Base-by-base conservation (phyloP, 2,329 filamentous ascomycete species). In the Metarhizium rileyi region DNA sequence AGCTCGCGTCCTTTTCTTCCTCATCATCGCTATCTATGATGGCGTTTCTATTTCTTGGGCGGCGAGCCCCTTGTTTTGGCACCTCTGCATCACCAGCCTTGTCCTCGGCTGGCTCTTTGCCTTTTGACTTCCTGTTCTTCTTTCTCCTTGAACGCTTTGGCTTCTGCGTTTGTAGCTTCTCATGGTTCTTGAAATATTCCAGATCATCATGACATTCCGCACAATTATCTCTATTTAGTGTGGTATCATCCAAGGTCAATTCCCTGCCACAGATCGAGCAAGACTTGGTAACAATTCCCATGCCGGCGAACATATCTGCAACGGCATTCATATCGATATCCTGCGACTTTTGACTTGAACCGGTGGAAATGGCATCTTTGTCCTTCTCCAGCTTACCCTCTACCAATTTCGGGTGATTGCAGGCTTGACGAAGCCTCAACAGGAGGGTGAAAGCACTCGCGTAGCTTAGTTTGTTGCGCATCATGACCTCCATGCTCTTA, bases 361-460 rank as follows among this genome's bases (percentile, higher is more conserved):
- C 86, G 1, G 82, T 84, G 1, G 82, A 77, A 49, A 95, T 70
- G 2, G 88, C 87, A 60, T 97, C 93, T 59, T 85, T 89, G 63
- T 98, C 93, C 56, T 87, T 87, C 49, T 84, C 84, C 50, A 96
- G 74, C 61, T 94, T 91, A 55, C 84, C 84, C 56, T 88, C 87
- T 12, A 95, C 85, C 43, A 98, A 75, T 56, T 89, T 84, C 0
- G 90, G 90, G 63, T 98, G 93, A 61, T 98, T 95, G 66, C 93
- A 98, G 20, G 90, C 87, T 66, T 98, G 93, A 52, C 93, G 80
- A 52, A 98, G 74, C 36, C 93, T 84, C 50, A 98, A 72, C n/a
- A 98, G 78, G 53, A 98, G 72, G 12, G 95, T 90, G 61, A 98
- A 80, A 18, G 93, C 93, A 59, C 90, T 94, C 51, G 94, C 91